Percentiles rank a stretch among this genome's conserved stretches.
phyloP scores from a whole-genome alignment of 768 basidiomycete species.

The Sarcomyxa edulis region DNA sequence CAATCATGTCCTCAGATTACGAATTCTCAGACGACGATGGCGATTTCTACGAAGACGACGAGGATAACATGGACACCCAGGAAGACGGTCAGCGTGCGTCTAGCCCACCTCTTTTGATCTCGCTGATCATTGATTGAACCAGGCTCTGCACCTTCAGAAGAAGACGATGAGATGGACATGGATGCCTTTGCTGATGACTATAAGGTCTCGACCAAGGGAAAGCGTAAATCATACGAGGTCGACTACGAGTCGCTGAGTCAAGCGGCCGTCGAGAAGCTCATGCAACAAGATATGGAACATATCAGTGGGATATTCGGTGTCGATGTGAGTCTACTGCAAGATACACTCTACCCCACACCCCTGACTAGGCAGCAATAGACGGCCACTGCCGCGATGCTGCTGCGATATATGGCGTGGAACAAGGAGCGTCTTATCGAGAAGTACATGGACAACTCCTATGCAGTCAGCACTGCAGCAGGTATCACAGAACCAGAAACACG shows the following conservation, averaged over 20 bases:
- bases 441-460: conserved; percentile 89
- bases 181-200: conserved; percentile 63
- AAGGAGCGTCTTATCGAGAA: conserved; percentile 93
- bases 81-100: conserved; percentile 43
- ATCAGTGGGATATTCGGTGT: conserved; percentile 85
- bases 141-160: conserved; percentile 14
- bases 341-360: conserved; percentile 4
- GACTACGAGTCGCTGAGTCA: conserved; percentile 77
- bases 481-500: conserved; percentile 37
- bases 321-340: conserved; percentile 56
- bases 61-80: conserved; percentile 64
- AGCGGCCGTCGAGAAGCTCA: conserved; percentile 68
- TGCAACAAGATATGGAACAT: conserved; percentile 78
- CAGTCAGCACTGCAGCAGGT: conserved; percentile 72
- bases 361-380: conserved; percentile 32
- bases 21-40: conserved; percentile 66
- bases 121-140: neutral
- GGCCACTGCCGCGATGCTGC: conserved; percentile 67
- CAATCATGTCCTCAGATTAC: conserved; percentile 53
- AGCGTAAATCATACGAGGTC: conserved; percentile 76
- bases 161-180: conserved; percentile 66
- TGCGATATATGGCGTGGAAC: conserved; percentile 90
- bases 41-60: conserved; percentile 65
- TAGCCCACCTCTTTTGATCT: neutral
- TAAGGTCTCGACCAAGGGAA: conserved; percentile 47